These are phyloP conservation scores for Bipolaris zeicola DNA, from an alignment of 2,329 filamentous ascomycete genomes.

Conservation along the genomic window DNA sequence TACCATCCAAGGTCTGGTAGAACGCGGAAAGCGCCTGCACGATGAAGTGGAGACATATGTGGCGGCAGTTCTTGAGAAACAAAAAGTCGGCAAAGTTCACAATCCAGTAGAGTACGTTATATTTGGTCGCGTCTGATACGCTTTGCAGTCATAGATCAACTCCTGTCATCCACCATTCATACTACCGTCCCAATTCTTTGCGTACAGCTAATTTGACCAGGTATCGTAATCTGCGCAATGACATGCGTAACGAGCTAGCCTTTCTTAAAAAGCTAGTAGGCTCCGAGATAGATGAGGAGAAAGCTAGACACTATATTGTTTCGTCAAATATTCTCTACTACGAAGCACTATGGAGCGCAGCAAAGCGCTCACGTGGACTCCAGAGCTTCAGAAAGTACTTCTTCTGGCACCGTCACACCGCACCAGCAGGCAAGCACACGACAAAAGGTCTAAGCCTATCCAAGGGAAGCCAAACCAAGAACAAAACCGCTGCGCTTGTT, in stretches of 20 bases:
- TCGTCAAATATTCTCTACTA: constrained; percentile 72
- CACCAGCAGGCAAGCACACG: constrained; percentile 27
- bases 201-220: background rate
- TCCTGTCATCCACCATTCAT: background rate
- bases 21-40: constrained; percentile 47
- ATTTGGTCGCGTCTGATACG: background rate
- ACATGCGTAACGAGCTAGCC: constrained; percentile 45
- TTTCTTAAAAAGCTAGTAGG: constrained; percentile 40
- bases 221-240: constrained; percentile 34
- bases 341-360: constrained; percentile 66
- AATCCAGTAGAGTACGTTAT: constrained; percentile 43
- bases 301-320: constrained; percentile 60
- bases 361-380: constrained; percentile 63
- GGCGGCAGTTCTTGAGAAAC: constrained; percentile 38
- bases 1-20: constrained; percentile 42
- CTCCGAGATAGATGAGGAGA: constrained; percentile 32
- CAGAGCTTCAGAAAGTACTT: constrained; percentile 57
- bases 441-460: constrained; percentile 30
- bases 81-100: constrained; percentile 41
- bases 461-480: constrained; percentile 47
- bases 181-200: background rate
- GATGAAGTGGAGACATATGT: constrained; percentile 52
- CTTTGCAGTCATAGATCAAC: background rate
- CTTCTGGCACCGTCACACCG: constrained; percentile 36
- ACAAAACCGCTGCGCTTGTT: constrained; percentile 61